These are phyloP conservation scores for Corinectria fuckeliana DNA, from an alignment of 2,329 filamentous ascomycete genomes.

Conservation along the genomic window DNA sequence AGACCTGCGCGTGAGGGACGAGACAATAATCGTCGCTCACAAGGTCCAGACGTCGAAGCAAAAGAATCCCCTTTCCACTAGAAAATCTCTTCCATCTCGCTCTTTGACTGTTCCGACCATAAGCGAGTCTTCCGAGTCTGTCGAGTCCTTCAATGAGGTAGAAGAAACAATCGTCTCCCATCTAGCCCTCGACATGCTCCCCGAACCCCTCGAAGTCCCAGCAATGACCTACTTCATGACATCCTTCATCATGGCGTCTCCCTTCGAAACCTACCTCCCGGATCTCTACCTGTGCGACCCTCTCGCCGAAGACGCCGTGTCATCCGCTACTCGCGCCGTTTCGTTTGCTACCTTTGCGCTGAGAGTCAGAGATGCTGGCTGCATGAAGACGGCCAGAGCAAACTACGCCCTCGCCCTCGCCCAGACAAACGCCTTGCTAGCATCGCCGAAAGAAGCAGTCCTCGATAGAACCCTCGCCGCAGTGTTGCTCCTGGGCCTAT, in stretches of 20 bases:
- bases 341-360: constrained; percentile 34
- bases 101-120: too few species aligned
- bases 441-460: constrained; percentile 25
- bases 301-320: constrained; percentile 24
- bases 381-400: constrained; percentile 27
- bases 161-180: not conserved
- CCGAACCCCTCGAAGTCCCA: constrained; percentile 10
- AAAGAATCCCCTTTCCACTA: not conserved
- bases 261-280: constrained; percentile 35
- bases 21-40: constrained; percentile 31
- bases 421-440: constrained; percentile 25
- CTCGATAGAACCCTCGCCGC: constrained; percentile 36
- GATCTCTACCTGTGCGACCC: constrained; percentile 18
- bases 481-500: constrained; percentile 38
- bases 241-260: constrained; percentile 34
- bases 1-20: constrained; percentile 35
- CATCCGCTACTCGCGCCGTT: constrained; percentile 31
- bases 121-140: not conserved
- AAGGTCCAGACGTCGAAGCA: constrained; percentile 19
- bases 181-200: not conserved
- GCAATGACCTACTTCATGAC: constrained; percentile 36
- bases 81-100: too few species aligned
- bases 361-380: constrained; percentile 10
- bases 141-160: not conserved
- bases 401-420: constrained; percentile 31